Evolutionary conservation across 176 grass and related monocot genomes (phyloP).

Genomic region (Lolium multiflorum): DNA sequence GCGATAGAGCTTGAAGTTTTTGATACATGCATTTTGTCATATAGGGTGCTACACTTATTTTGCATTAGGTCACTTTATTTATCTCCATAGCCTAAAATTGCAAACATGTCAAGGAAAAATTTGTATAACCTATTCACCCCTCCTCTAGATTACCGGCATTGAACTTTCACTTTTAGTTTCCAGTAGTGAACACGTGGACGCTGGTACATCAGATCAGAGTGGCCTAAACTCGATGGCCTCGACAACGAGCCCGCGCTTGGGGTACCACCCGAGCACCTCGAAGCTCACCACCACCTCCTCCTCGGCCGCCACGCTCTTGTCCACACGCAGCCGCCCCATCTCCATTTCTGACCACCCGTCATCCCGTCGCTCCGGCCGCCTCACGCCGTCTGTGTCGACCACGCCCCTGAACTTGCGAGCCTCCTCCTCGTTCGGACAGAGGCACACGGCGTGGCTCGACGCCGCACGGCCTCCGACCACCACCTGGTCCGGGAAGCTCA

Average conservation of each 20-base stretch:
- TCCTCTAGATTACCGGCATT: too few relatives aligned
- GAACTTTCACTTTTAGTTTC: too few relatives aligned
- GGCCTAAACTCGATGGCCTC: conserved; percentile 45
- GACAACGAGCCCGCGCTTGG: conserved; percentile 41
- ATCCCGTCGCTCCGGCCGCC: neutral
- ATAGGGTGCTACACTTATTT: too few relatives aligned
- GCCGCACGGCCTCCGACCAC: neutral
- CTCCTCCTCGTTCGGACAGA: conserved; percentile 14
- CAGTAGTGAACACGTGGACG: too few relatives aligned
- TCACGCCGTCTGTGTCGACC: neutral
- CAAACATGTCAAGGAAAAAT: too few relatives aligned
- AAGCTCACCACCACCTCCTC: conserved; percentile 41
- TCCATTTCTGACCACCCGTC: conserved; percentile 56
- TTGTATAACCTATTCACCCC: too few relatives aligned
- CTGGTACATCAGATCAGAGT: neutral
- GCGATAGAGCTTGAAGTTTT: too few relatives aligned
- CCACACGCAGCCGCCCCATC: conserved; percentile 26
- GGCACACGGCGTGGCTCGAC: conserved; percentile 40
- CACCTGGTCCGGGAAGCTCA: conserved; percentile 56
- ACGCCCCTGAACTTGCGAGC: conserved; percentile 26
- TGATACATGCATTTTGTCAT: too few relatives aligned
- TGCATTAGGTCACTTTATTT: too few relatives aligned
- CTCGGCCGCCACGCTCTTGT: neutral
- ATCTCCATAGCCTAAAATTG: too few relatives aligned
- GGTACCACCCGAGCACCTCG: conserved; percentile 32